Percentiles rank a stretch among this genome's conserved stretches.
Evolutionary conservation across 805 yeast genomes (phyloP).

Genomic region (Jamesozyma spencerorum): DNA sequence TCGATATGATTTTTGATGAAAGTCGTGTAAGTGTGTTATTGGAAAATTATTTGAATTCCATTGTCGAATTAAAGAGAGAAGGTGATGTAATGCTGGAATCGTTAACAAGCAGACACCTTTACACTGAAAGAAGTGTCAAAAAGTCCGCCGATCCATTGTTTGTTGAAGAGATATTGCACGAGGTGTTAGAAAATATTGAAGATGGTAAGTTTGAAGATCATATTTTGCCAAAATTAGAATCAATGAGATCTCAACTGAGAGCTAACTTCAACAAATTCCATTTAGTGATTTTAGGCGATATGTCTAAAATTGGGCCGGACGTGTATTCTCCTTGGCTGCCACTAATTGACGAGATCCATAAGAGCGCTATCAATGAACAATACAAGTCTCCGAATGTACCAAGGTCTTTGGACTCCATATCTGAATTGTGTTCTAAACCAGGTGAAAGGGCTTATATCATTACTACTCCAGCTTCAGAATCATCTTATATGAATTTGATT

Average conservation of each 20-base stretch:
- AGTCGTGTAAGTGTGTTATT: constrained; percentile 54
- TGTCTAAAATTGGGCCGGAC: constrained; percentile 34
- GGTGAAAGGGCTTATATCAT: constrained; percentile 48
- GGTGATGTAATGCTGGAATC: constrained; percentile 54
- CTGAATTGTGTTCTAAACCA: constrained; percentile 47
- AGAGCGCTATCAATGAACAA: constrained; percentile 6
- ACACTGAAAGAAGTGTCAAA: constrained; percentile 51
- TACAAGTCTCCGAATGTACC: constrained; percentile 35
- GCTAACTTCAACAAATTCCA: constrained; percentile 49
- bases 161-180: constrained; percentile 49
- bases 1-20: constrained; percentile 61
- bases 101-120: constrained; percentile 43
- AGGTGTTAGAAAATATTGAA: constrained; percentile 40
- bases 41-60: constrained; percentile 33
- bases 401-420: constrained; percentile 42
- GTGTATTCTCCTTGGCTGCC: constrained; percentile 22
- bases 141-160: constrained; percentile 57
- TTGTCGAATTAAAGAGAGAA: constrained; percentile 33
- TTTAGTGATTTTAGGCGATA: constrained; percentile 63
- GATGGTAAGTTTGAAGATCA: constrained; percentile 39
- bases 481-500: constrained; percentile 55
- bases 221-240: constrained; percentile 27
- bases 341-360: constrained; percentile 11
- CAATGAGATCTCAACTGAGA: constrained; percentile 45
- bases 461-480: constrained; percentile 76